Conservation (phyloP, 768 basidiomycete species). For the Kwoniella sp. region DNA sequence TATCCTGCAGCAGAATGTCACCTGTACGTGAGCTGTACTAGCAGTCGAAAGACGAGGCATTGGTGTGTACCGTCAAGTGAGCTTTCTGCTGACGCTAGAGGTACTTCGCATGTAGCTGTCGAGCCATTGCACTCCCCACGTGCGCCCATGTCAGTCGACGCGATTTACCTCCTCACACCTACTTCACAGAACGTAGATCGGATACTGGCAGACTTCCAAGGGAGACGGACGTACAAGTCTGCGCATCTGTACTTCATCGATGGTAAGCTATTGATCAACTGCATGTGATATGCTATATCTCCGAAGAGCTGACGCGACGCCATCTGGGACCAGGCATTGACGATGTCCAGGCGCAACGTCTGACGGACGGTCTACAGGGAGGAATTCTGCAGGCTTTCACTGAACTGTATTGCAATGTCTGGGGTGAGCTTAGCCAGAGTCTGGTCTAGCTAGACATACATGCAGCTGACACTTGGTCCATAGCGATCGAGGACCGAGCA, state of each 20-base stretch:
- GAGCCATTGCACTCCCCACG: conserved; percentile 84
- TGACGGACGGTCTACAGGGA: conserved; percentile 75
- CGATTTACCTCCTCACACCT: conserved; percentile 90
- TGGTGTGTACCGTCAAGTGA: not conserved
- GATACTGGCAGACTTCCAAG: conserved; percentile 80
- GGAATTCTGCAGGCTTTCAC: conserved; percentile 74
- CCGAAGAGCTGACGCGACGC: not conserved
- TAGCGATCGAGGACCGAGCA: conserved; percentile 81
- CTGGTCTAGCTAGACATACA: no score
- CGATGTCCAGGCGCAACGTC: conserved; percentile 73
- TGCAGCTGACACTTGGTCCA: not conserved
- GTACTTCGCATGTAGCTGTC: conserved; percentile 57
- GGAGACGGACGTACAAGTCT: conserved; percentile 71
- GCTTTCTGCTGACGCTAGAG: not conserved
- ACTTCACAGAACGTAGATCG: conserved; percentile 91
- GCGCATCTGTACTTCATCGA: conserved; percentile 95
- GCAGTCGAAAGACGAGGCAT: not conserved
- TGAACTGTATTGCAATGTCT: conserved; percentile 90
- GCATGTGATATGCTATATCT: no score
- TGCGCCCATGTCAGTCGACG: conserved; percentile 84
- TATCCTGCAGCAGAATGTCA: conserved; percentile 93
- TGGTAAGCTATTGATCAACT: conserved; percentile 61
- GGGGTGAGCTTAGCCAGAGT: conserved; percentile 65
- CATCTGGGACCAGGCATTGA: conserved; percentile 64
- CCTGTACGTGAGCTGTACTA: conserved; percentile 65